Evolutionary conservation across 768 basidiomycete species (phyloP).

Genomic region (Clitopilus passeckerianus): DNA sequence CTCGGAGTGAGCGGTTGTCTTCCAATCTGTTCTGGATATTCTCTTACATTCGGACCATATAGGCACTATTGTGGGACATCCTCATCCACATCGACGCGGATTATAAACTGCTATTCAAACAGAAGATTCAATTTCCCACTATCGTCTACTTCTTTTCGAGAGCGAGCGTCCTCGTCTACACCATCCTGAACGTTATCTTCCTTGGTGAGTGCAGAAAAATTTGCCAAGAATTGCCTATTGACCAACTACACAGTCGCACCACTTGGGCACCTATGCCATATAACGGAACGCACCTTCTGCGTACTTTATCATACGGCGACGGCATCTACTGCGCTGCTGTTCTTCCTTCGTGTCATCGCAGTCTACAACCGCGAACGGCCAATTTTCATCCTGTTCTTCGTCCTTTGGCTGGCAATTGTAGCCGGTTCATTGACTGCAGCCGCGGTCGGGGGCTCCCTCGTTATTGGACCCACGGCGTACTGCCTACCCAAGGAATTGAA

Average conservation of each 20-base stretch:
- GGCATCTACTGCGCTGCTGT: conserved; percentile 18
- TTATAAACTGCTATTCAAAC: conserved; percentile 13
- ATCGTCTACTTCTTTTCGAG: conserved; percentile 18
- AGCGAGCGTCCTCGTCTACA: background rate
- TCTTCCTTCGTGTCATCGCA: conserved; percentile 21
- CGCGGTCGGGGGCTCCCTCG: conserved; percentile 11
- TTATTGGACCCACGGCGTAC: conserved; percentile 17
- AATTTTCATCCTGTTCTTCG: conserved; percentile 17
- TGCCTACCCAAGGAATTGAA: conserved; percentile 16
- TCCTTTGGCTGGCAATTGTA: conserved; percentile 24
- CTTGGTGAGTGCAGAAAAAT: background rate
- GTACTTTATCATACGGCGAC: conserved; percentile 15
- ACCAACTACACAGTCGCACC: background rate
- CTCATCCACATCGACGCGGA: conserved; percentile 15
- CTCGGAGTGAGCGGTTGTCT: background rate
- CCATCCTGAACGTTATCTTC: background rate
- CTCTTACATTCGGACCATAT: background rate
- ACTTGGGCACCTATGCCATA: background rate
- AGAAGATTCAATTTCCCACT: conserved; percentile 11
- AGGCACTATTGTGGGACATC: conserved; percentile 25
- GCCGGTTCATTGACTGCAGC: conserved; percentile 19
- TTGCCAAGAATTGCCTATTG: background rate
- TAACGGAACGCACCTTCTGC: background rate
- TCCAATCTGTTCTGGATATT: background rate
- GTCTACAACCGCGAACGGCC: conserved; percentile 16